Base-by-base conservation (phyloP, 352 stramenopile genomes). In the Poterioochromonas sp. region DNA sequence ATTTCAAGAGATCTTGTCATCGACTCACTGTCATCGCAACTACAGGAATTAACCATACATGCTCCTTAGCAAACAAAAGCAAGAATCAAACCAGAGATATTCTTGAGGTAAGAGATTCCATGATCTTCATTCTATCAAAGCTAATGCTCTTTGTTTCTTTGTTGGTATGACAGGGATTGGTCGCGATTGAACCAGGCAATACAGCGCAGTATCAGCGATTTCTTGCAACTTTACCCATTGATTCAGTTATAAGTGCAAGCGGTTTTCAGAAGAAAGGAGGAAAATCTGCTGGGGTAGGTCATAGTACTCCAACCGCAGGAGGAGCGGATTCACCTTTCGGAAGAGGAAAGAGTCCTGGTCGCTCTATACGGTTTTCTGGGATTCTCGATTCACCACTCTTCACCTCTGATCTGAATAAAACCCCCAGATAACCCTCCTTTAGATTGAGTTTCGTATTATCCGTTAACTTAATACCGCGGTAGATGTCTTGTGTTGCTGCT, bases 91-190 rank as follows among this genome's bases (percentile, higher is more conserved):
- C 43, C 11, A 37, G 71, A 41, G 32, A 78, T 11, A 63, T 78
- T 29, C 54, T 78, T 12, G 41, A 76, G 69, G 69, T 71, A 44
- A 43, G 11, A 32, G 12, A 32, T 8, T 71, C 5, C 58, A 68
- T 39, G 5, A 15, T 15, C 26, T 58, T 58, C 26, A 26, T 58
- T 26, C 47, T 58, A 26, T 26, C 47, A 26, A 26, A 15, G 26
- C 26, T 26, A 26, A 26, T 58, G 15, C 47, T 58, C 47, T 26
- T 58, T 58, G 47, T 15, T 15, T 26, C 26, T 15, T 58, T 58
- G 47, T 58, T 26, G 15, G 47, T 26, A 58, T 58, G 47, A 58
- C 47, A 68, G 29, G 58, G 58, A 68, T 5, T 26, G 29, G 26
- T 8, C 11, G 58, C 12, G 58, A 8, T 68, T 11, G 58, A 68